These are phyloP conservation scores for Globisporangium nodosum DNA, from an alignment of 352 stramenopile genomes.

Conservation along the genomic window DNA sequence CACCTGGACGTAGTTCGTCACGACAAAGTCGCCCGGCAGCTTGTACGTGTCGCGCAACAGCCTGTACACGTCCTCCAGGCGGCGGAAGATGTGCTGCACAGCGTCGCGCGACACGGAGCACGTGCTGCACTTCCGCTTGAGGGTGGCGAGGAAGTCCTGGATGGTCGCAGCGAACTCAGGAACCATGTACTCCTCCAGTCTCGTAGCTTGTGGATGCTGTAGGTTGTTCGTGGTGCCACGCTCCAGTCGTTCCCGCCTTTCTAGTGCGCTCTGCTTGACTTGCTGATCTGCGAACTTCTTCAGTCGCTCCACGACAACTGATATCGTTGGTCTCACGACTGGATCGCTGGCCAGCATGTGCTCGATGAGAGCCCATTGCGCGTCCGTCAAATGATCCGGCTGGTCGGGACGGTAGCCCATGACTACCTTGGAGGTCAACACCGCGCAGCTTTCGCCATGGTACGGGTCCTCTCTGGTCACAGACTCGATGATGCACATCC, in stretches of 20 bases:
- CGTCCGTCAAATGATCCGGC: too few species aligned
- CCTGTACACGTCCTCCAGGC: background rate
- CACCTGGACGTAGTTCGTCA: background rate
- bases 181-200: background rate
- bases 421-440: background rate
- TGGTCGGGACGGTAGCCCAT: background rate
- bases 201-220: background rate
- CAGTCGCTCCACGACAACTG: background rate
- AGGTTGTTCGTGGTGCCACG: too few species aligned
- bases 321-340: too few species aligned
- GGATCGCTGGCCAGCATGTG: background rate
- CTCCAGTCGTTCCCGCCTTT: too few species aligned
- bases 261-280: too few species aligned
- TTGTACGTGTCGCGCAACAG: background rate
- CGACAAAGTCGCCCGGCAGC: background rate
- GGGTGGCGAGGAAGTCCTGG: background rate
- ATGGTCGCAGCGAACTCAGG: background rate
- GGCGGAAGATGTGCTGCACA: background rate
- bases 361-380: background rate
- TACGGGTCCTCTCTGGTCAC: background rate
- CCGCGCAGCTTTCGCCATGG: background rate
- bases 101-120: background rate
- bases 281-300: background rate
- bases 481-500: slow-evolving; percentile 1
- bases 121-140: background rate